Evolutionary conservation across 345 rosid species (phyloP), one percentile per base, ranked within the genome.

Genomic region (Linum usitatissimum): DNA sequence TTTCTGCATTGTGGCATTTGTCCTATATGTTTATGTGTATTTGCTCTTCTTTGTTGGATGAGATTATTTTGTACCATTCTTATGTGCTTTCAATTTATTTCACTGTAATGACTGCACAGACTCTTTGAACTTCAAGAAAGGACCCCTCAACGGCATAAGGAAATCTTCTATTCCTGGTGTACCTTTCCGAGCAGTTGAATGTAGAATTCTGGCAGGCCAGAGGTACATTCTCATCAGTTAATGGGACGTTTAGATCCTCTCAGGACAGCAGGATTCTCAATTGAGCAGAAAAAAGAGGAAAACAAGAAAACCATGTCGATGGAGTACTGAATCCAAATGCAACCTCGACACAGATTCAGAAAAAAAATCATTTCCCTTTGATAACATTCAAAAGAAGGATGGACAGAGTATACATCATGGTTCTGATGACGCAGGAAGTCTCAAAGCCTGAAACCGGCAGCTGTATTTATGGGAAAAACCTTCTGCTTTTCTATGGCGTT

Each of bases 401-500:
- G 72, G 60, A 62, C 77, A 45, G 67, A 76, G 74, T 69, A 68
- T 15, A 20, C 84, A 65, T 30, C 64, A 56, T 23, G 80, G 75
- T 75, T 75, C 69, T 61, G 54, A 53, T 61, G 65, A 62, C 67
- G 79, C 71, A 39, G n/a, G n/a, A 62, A 60, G 66, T 57, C 57
- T 65, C 66, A 71, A 72, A 79, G 60, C 60, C 69, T 51, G 79
- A 76, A 74, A 57, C 68, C 73, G 62, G 63, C 68, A 48, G 56
- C 56, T 61, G 84, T 87, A 71, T 93, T 90, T 77, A 73, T 66
- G 68, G 88, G 94, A 79, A 87, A 78, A 63, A 73, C n/a, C 61
- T 90, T 93, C 76, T 54, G 87, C 73, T 93, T 90, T 79, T 86
- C 96, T 18, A 65, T 68, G 72, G 79, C 77, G 34, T 90, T 90